Evolutionary conservation across 139 green algal species (phyloP).

Genomic region (Chlorella sp.): DNA sequence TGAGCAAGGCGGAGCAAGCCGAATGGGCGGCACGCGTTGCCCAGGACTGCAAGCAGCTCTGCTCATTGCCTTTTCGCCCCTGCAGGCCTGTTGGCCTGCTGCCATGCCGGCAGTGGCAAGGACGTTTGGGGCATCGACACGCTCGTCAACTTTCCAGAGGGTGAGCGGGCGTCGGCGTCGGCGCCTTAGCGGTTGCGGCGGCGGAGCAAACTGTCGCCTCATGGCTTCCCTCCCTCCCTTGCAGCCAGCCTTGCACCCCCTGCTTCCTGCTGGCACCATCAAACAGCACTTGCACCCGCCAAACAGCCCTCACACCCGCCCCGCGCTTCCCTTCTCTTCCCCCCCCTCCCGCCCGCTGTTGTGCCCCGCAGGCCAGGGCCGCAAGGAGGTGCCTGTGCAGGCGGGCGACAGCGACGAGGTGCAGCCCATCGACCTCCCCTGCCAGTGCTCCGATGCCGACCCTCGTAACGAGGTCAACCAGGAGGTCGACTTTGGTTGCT

Average conservation of each 20-base stretch:
- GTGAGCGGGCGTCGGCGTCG: background rate
- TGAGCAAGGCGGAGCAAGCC: background rate
- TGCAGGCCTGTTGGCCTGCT: constrained; percentile 22
- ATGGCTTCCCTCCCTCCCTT: background rate
- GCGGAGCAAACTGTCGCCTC: too few species aligned
- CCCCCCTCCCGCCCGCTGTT: background rate
- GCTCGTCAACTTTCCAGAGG: constrained; percentile 39
- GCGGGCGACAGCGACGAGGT: background rate
- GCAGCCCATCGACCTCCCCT: constrained; percentile 17
- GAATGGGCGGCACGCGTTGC: background rate
- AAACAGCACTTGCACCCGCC: too few species aligned
- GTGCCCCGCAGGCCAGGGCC: background rate
- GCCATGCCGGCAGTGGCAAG: constrained; percentile 9
- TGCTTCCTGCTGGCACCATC: background rate
- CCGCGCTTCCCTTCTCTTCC: background rate
- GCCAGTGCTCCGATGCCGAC: constrained; percentile 49
- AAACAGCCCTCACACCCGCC: too few species aligned
- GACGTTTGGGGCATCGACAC: constrained; percentile 46
- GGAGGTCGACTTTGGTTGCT: constrained; percentile 25
- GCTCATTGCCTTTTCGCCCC: background rate
- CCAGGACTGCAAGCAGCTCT: background rate
- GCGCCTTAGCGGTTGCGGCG: background rate
- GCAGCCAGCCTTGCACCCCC: background rate
- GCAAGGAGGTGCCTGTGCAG: constrained; percentile 29
- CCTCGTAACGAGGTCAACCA: constrained; percentile 12